Percentiles rank a stretch among this genome's conserved stretches.
Evolutionary conservation across 768 basidiomycete genomes (phyloP).

Genomic region (Xerocomellus chrysenteron): DNA sequence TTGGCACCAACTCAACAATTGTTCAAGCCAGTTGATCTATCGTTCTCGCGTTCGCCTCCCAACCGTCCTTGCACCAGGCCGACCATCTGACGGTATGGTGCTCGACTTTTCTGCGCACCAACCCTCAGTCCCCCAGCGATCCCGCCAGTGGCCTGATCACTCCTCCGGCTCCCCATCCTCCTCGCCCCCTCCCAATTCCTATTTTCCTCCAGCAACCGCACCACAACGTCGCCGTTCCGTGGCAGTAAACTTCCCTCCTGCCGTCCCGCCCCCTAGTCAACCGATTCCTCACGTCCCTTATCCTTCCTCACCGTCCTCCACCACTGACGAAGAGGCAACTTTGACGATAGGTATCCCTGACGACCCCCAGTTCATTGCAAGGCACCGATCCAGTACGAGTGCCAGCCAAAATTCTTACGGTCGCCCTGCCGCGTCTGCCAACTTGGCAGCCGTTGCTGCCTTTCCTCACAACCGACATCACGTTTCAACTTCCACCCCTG

Average conservation of each 20-base stretch:
- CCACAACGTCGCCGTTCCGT: constrained; percentile 66
- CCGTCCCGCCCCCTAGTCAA: constrained; percentile 68
- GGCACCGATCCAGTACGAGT: constrained; percentile 39
- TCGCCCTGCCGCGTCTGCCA: constrained; percentile 45
- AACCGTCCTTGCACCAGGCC: background rate
- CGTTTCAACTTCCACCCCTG: constrained; percentile 26
- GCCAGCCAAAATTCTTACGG: constrained; percentile 27
- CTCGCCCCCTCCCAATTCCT: constrained; percentile 31
- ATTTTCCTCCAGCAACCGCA: constrained; percentile 29
- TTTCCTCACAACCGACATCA: constrained; percentile 55
- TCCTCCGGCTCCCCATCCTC: constrained; percentile 25
- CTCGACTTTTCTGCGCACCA: constrained; percentile 31
- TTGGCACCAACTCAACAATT: constrained; percentile 14
- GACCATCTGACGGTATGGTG: constrained; percentile 25
- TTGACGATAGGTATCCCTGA: constrained; percentile 26
- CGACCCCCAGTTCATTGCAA: constrained; percentile 30
- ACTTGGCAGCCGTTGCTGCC: constrained; percentile 56
- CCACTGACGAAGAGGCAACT: constrained; percentile 20
- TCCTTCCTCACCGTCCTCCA: constrained; percentile 18
- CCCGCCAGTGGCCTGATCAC: constrained; percentile 37
- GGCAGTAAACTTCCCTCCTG: constrained; percentile 60
- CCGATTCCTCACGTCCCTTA: constrained; percentile 71
- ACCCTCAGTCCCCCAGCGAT: constrained; percentile 26
- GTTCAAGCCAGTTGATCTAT: constrained; percentile 1
- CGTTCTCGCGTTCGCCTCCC: constrained; percentile 4